A percentile compares a stretch with the other conserved stretches of the same genome.
Evolutionary conservation across 1,284 basidiomycete species (phyloP).

Genomic region (Trichosporon inkin): DNA sequence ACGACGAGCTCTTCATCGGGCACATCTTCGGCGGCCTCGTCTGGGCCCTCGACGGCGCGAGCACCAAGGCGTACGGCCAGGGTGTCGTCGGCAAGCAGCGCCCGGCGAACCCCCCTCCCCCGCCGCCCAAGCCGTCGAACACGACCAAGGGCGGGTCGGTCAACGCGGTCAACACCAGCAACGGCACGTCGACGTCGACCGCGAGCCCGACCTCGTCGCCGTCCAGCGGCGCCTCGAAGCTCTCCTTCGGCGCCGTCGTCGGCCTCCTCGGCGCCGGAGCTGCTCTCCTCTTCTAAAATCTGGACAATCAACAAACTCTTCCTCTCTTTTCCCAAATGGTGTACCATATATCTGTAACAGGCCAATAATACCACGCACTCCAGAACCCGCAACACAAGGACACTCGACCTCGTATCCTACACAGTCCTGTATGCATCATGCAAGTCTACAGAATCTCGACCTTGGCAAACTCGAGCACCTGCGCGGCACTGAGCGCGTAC

Average conservation of each 20-base stretch:
- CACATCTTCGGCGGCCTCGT: constrained; percentile 69
- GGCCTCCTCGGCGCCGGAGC: constrained; percentile 3
- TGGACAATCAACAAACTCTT: background rate
- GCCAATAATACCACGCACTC: background rate
- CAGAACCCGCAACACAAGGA: background rate
- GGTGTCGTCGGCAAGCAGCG: constrained; percentile 43
- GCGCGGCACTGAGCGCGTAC: constrained; percentile 60
- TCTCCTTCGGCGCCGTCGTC: background rate
- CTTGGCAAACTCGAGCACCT: constrained; percentile 55
- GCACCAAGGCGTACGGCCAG: constrained; percentile 43
- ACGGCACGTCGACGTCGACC: background rate
- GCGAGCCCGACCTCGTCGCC: background rate
- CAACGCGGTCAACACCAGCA: background rate
- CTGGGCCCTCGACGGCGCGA: constrained; percentile 62
- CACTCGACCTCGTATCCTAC: background rate
- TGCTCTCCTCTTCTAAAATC: constrained; percentile 4
- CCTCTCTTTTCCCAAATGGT: background rate
- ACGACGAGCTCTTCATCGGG: constrained; percentile 61
- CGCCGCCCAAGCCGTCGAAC: constrained; percentile 6
- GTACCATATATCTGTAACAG: background rate
- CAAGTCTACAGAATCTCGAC: constrained; percentile 45
- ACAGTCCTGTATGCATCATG: background rate
- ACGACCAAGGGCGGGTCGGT: background rate
- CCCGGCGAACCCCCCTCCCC: constrained; percentile 17
- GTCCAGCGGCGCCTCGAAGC: background rate